Evolutionary conservation across 257 asterid species (phyloP).

Genomic region (Lavandula angustifolia): DNA sequence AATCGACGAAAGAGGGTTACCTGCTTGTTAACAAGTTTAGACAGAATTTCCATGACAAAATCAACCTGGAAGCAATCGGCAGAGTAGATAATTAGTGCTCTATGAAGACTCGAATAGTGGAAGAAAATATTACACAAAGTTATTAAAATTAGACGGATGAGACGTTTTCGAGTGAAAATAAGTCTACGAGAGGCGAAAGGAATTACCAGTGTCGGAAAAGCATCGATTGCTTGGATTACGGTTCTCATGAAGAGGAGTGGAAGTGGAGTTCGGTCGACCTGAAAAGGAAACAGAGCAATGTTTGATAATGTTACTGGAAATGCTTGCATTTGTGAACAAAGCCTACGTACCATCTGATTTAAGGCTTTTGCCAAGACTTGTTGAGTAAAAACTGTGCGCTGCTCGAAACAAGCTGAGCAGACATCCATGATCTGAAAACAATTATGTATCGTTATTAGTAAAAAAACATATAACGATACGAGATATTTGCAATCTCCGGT

Average conservation of each 20-base stretch:
- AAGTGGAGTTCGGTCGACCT: conserved; percentile 92
- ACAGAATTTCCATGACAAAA: conserved; percentile 85
- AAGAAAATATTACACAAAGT: conserved; percentile 3
- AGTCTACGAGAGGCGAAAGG: conserved; percentile 18
- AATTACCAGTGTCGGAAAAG: conserved; percentile 88
- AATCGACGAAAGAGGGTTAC: conserved; percentile 31
- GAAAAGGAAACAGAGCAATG: conserved; percentile 23
- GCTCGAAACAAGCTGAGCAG: conserved; percentile 98
- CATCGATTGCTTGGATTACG: conserved; percentile 98
- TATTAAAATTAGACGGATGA: conserved; percentile 3
- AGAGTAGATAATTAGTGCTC: background rate
- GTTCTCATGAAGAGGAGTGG: conserved; percentile 98
- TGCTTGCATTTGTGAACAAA: conserved; percentile 18
- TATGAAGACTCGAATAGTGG: background rate
- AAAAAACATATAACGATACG: too few relatives aligned
- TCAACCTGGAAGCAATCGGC: conserved; percentile 62
- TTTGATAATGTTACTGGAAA: conserved; percentile 19
- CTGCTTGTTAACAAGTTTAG: conserved; percentile 83
- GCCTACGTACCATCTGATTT: conserved; percentile 71
- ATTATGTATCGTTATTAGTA: conserved; percentile 18
- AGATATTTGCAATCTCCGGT: background rate
- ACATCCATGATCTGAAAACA: conserved; percentile 83
- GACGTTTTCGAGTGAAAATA: conserved; percentile 1
- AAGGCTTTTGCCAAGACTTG: conserved; percentile 89
- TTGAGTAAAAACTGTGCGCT: conserved; percentile 98